Percentiles rank a stretch among this genome's conserved stretches.
Conservation (phyloP, 768 basidiomycete genomes). For the Udeniomyces megalosporus region DNA sequence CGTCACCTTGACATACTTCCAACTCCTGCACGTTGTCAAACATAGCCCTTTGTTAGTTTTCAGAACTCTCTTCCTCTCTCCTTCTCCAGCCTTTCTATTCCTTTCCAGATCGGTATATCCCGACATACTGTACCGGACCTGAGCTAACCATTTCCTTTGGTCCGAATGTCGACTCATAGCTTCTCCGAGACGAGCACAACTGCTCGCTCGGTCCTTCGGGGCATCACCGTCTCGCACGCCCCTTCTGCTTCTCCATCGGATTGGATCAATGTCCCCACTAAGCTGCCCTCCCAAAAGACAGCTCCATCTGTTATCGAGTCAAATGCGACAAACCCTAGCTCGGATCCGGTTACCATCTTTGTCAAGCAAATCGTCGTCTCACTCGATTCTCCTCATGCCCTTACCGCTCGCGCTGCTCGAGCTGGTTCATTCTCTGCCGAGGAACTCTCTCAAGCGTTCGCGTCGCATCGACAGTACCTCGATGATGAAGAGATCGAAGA, state of each 20-base stretch:
- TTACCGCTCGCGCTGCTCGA: neutral
- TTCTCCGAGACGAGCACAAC: constrained; percentile 4
- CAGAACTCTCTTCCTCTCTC: neutral
- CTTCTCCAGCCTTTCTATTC: neutral
- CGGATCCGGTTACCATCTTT: constrained; percentile 35
- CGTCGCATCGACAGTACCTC: neutral
- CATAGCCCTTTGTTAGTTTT: constrained; percentile 43
- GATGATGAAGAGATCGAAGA: constrained; percentile 9
- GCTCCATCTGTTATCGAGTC: constrained; percentile 28
- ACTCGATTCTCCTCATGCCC: constrained; percentile 29
- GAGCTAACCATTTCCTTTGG: constrained; percentile 7
- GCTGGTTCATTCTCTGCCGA: constrained; percentile 6
- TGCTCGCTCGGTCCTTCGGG: neutral
- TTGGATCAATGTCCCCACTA: constrained; percentile 20
- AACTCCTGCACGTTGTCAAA: constrained; percentile 76
- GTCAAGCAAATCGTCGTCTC: constrained; percentile 59
- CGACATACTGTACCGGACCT: constrained; percentile 14
- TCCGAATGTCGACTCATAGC: constrained; percentile 3
- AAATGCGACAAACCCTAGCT: constrained; percentile 43
- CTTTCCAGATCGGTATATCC: neutral
- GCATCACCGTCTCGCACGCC: constrained; percentile 1
- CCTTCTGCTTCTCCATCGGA: constrained; percentile 3
- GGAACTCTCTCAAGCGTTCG: no score
- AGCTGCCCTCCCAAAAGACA: neutral
- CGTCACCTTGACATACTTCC: constrained; percentile 87